A percentile compares a stretch with the other conserved stretches of the same genome.
Conservation (phyloP, 2,329 filamentous ascomycete genomes). For the Pseudophaeomoniella oleicola region DNA sequence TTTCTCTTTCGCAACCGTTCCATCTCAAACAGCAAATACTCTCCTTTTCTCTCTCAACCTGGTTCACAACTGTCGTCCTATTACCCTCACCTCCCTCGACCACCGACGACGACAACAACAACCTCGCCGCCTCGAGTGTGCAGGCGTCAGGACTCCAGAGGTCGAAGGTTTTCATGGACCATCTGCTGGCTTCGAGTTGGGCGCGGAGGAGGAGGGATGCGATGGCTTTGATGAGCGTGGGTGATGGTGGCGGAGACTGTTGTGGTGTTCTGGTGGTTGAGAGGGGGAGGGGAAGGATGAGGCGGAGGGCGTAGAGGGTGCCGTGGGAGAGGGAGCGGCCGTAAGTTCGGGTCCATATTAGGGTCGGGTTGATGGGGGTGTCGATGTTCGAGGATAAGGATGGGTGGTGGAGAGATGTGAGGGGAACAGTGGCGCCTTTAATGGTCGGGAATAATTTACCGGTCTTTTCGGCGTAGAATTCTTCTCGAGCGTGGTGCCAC, state of each 20-base stretch:
- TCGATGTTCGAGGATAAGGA: neutral
- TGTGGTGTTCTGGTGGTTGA: too few species aligned
- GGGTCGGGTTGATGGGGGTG: conserved; percentile 8
- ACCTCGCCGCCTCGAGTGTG: conserved; percentile 27
- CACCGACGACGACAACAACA: conserved; percentile 15
- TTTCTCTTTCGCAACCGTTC: conserved; percentile 24
- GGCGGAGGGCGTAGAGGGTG: conserved; percentile 27
- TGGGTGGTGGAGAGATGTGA: neutral
- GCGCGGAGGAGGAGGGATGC: conserved; percentile 52
- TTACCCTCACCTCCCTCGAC: neutral
- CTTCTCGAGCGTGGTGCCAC: conserved; percentile 72
- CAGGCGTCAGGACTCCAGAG: conserved; percentile 67
- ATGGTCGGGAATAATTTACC: conserved; percentile 34
- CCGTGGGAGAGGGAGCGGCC: conserved; percentile 20
- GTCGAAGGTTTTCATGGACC: conserved; percentile 53
- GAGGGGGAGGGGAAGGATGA: conserved; percentile 5
- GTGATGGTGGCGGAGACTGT: conserved; percentile 26
- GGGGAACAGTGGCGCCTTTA: conserved; percentile 55
- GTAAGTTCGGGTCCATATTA: conserved; percentile 23
- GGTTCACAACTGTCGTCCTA: conserved; percentile 11
- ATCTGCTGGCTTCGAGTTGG: conserved; percentile 54
- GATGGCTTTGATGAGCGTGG: conserved; percentile 39
- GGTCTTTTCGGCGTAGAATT: conserved; percentile 56
- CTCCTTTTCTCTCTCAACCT: conserved; percentile 29
- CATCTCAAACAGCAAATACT: conserved; percentile 32